Conservation (phyloP, 75 land plant species). For the Adiantum capillusveneris region DNA sequence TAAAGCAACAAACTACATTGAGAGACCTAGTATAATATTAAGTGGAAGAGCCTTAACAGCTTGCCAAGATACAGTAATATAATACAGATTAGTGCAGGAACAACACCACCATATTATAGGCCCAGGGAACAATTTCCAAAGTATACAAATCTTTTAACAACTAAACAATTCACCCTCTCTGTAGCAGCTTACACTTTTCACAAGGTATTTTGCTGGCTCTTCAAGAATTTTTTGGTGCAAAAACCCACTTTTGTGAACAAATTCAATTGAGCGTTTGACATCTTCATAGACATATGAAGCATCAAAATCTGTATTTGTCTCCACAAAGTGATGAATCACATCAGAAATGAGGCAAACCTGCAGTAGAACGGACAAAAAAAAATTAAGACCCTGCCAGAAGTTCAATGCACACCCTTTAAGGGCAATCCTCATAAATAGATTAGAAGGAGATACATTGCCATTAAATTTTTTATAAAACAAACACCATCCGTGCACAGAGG, state of each 20-base stretch:
- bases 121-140: no score
- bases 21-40: no score
- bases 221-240: constrained; percentile 64
- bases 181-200: constrained; percentile 65
- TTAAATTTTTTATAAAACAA: no score
- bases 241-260: constrained; percentile 76
- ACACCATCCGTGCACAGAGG: no score
- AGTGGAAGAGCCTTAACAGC: no score
- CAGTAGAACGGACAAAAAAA: constrained; percentile 5
- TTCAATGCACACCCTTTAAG: no score
- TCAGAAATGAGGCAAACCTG: constrained; percentile 97
- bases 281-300: constrained; percentile 79
- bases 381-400: no score
- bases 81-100: not conserved
- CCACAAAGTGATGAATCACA: constrained; percentile 90
- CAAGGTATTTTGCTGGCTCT: constrained; percentile 64
- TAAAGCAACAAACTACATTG: no score
- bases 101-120: not conserved
- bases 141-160: no score
- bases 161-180: no score
- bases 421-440: no score
- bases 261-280: constrained; percentile 70
- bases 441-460: no score
- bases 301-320: constrained; percentile 89
- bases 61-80: not conserved